phyloP scores from a whole-genome alignment of 306 rosid species.

The Carpinus viminea region DNA sequence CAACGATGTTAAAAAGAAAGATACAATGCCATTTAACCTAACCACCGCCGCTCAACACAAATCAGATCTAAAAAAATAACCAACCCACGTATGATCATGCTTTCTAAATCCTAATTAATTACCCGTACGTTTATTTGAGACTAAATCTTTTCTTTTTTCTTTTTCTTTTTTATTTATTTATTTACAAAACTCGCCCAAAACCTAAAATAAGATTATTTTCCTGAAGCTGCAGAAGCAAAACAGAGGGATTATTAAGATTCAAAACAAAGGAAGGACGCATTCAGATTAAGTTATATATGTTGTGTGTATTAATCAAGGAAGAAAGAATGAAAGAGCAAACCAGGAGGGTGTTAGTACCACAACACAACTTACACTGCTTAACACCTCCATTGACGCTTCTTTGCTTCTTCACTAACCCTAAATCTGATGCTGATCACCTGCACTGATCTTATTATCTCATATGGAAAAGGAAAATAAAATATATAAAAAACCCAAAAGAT shows the following conservation, averaged over 20 bases:
- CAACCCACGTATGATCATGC: slow-evolving; percentile 3
- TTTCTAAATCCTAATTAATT: slow-evolving; percentile 1
- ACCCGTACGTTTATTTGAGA: background rate
- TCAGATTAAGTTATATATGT: background rate
- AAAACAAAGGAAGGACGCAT: background rate
- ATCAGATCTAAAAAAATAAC: slow-evolving; percentile 2
- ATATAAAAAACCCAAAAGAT: background rate
- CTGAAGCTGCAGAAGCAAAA: background rate
- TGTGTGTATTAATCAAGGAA: background rate
- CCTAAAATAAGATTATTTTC: background rate
- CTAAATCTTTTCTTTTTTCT: background rate
- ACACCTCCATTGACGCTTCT: slow-evolving; percentile 3
- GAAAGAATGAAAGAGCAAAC: background rate
- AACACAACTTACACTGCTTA: background rate
- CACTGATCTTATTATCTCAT: background rate
- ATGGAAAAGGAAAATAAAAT: slow-evolving; percentile 7
- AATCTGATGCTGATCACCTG: slow-evolving; percentile 24
- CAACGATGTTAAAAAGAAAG: background rate
- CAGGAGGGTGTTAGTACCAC: background rate
- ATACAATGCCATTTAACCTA: background rate
- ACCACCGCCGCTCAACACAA: background rate
- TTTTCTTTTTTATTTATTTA: background rate
- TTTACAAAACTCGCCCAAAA: background rate
- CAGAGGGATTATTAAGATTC: background rate
- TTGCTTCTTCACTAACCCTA: slow-evolving; percentile 13